Conservation (phyloP, 2,329 filamentous ascomycete species). For the Cladophialophora yegresii region DNA sequence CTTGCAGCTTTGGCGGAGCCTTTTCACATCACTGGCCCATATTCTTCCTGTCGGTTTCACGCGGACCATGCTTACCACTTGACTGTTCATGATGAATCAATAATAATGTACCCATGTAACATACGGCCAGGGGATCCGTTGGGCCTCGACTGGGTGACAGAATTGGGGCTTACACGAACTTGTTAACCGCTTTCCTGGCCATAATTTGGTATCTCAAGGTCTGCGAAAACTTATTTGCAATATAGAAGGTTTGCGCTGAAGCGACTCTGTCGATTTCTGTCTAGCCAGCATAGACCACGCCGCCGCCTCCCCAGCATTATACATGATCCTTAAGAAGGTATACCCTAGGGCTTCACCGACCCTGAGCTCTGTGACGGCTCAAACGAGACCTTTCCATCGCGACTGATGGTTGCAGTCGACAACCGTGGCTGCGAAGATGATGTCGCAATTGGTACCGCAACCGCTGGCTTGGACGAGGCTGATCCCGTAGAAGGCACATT, state of each 20-base stretch:
- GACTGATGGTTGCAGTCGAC: constrained; percentile 57
- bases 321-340: not conserved
- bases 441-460: constrained; percentile 36
- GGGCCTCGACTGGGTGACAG: not conserved
- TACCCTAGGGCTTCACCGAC: not conserved
- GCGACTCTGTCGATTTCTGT: not conserved
- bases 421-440: constrained; percentile 38
- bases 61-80: no score
- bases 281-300: not conserved
- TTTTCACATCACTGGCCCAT: no score
- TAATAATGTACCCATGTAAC: not conserved
- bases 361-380: constrained; percentile 40
- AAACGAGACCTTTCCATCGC: constrained; percentile 68
- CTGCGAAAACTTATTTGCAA: not conserved
- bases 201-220: not conserved
- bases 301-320: not conserved
- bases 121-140: not conserved
- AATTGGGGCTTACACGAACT: not conserved
- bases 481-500: constrained; percentile 23
- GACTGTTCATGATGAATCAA: not conserved
- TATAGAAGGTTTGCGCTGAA: not conserved
- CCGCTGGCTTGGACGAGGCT: constrained; percentile 20
- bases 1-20: no score
- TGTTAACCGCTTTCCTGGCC: not conserved
- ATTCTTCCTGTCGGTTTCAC: no score